Base-by-base conservation (phyloP, 345 rosid species). In the Dimocarpus longan region DNA sequence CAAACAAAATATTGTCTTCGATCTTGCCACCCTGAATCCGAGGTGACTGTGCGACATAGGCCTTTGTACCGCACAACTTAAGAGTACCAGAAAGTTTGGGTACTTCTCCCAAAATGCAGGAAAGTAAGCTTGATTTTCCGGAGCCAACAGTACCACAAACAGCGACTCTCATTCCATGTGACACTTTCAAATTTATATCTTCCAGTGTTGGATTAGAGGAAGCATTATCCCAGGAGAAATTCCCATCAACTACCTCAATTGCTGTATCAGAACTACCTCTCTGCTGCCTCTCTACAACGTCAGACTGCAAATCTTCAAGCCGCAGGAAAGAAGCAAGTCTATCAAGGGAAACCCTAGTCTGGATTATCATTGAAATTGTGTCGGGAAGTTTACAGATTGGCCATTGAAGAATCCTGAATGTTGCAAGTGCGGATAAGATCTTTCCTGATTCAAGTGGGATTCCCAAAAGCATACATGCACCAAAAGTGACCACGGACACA, bases 371-470 rank as follows among this genome's bases (percentile, higher is more conserved):
- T 15, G 87, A 82, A 16, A 85, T 74, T 16, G 81, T 79, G 28
- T 79, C 83, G 0, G 83, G 87, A 46, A 85, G 85, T 73, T 0
- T 43, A 70, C 76, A 73, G 15, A 85, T 85, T 15, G 87, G 81
- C 43, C 5, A 54, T 68, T 82, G 83, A 76, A 85, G 83, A 62
- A 80, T 63, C 79, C 83, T 71, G 60, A 84, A 80, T 3, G 83
- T 84, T 44, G 86, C 86, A 44, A 85, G 74, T 12, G 87, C 85
- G 21, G 83, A 85, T 73, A 85, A 77, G 50, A 85, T 79, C 79
- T 82, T 82, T 43, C 85, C 87, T 0, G 81, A 82, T 6, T 82
- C 83, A 4, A 85, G 81, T 39, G 83, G 83, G 59, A 79, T 65
- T 46, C 79, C 74, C 50, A 82, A 3, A 69, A 82, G 60, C 77